These are phyloP conservation scores for Tricholoma bakamatsutake DNA, from an alignment of 768 basidiomycete genomes.

Conservation along the genomic window DNA sequence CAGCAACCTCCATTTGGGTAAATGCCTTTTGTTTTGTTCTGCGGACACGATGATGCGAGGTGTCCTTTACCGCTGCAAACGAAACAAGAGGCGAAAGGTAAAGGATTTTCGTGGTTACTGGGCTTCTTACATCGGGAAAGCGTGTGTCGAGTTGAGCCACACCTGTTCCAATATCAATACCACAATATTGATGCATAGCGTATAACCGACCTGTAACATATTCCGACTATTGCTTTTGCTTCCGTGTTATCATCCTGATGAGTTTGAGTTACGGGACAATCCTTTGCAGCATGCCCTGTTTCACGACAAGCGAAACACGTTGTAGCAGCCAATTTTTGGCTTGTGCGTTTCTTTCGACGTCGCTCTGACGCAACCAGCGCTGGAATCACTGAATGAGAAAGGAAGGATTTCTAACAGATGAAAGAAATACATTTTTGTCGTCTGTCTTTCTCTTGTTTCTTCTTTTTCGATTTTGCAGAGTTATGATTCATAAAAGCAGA, in stretches of 20 bases:
- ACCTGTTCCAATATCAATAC: slow-evolving; percentile 38
- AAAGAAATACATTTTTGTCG: slow-evolving; percentile 21
- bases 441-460: slow-evolving; percentile 25
- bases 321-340: slow-evolving; percentile 50
- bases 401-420: slow-evolving; percentile 11
- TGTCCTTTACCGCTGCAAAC: slow-evolving; percentile 84
- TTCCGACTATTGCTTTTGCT: slow-evolving; percentile 36
- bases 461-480: slow-evolving; percentile 26
- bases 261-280: slow-evolving; percentile 55
- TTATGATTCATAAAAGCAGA: slow-evolving; percentile 4
- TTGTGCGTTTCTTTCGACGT: slow-evolving; percentile 59
- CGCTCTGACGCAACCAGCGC: slow-evolving; percentile 37
- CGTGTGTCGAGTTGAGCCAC: slow-evolving; percentile 73
- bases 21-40: slow-evolving; percentile 74
- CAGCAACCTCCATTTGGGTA: slow-evolving; percentile 91
- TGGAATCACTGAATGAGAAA: slow-evolving; percentile 1
- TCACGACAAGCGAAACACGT: slow-evolving; percentile 86
- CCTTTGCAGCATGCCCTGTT: slow-evolving; percentile 76
- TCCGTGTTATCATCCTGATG: slow-evolving; percentile 10
- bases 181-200: background rate
- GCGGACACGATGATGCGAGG: slow-evolving; percentile 75
- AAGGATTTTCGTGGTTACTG: slow-evolving; percentile 53
- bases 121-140: slow-evolving; percentile 74
- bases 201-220: slow-evolving; percentile 62
- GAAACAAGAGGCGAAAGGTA: slow-evolving; percentile 90